These are phyloP conservation scores for Starmerella ratchasimensis DNA, from an alignment of 805 yeast species.

Conservation along the genomic window DNA sequence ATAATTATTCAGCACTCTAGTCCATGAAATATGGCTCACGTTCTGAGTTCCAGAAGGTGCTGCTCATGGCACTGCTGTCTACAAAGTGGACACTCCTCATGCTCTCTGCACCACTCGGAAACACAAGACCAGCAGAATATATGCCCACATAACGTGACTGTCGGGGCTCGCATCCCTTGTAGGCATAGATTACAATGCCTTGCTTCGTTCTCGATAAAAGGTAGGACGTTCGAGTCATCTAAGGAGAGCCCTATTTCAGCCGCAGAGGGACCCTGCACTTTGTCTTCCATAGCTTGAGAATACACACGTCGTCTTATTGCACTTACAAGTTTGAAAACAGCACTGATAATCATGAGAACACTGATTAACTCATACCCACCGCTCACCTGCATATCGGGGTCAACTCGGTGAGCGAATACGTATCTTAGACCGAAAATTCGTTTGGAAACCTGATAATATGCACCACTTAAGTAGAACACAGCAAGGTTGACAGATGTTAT, in stretches of 20 bases:
- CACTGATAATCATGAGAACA: slow-evolving; percentile 25
- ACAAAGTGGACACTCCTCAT: slow-evolving; percentile 85
- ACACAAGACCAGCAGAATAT: slow-evolving; percentile 86
- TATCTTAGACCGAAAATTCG: slow-evolving; percentile 70
- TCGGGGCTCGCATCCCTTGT: slow-evolving; percentile 64
- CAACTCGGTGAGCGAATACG: slow-evolving; percentile 30
- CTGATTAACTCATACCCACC: slow-evolving; percentile 61
- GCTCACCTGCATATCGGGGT: slow-evolving; percentile 19
- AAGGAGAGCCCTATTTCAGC: slow-evolving; percentile 33
- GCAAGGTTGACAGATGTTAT: slow-evolving; percentile 62
- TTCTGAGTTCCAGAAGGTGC: slow-evolving; percentile 44
- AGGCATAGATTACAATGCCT: slow-evolving; percentile 77
- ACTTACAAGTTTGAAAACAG: slow-evolving; percentile 15
- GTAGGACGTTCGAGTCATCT: slow-evolving; percentile 41
- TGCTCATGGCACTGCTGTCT: slow-evolving; percentile 54
- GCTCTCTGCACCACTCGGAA: slow-evolving; percentile 76
- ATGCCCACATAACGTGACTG: slow-evolving; percentile 85
- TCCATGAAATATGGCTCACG: slow-evolving; percentile 17
- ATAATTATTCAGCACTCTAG: slow-evolving; percentile 1
- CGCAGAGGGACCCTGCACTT: slow-evolving; percentile 5
- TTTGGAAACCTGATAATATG: slow-evolving; percentile 65
- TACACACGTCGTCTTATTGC: slow-evolving; percentile 5
- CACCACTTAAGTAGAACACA: slow-evolving; percentile 67
- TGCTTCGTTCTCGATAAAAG: slow-evolving; percentile 56
- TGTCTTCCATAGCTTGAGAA: not conserved